These are phyloP conservation scores for Rhododendron mucronatum DNA, from an alignment of 148 eudicot genomes.

Conservation along the genomic window DNA sequence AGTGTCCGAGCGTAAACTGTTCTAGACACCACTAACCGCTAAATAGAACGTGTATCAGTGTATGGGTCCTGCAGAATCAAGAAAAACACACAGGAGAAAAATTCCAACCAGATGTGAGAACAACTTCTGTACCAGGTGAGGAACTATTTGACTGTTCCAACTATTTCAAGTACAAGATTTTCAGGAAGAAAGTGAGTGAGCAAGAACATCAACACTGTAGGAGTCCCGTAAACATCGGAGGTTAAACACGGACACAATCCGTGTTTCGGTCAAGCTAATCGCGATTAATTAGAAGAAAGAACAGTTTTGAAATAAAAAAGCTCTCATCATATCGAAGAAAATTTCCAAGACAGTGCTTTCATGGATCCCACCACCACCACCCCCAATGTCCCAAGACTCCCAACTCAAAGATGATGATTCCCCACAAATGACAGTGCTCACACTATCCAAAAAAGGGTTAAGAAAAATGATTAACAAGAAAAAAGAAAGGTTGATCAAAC, in stretches of 20 bases:
- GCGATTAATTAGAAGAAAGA: not conserved
- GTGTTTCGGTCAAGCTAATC: not conserved
- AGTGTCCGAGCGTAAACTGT: not conserved
- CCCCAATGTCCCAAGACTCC: not conserved
- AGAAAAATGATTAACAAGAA: not conserved
- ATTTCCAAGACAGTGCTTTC: not conserved
- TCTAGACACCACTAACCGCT: not conserved
- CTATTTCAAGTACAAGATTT: not conserved
- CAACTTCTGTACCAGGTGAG: not conserved
- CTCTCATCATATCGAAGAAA: slow-evolving; percentile 6
- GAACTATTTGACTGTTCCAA: not conserved
- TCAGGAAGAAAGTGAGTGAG: not conserved
- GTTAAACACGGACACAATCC: not conserved
- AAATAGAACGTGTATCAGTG: not conserved
- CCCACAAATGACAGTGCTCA: not conserved
- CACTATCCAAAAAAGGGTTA: slow-evolving; percentile 1
- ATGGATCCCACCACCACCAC: slow-evolving; percentile 18
- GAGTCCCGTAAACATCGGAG: not conserved
- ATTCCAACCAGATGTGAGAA: not conserved
- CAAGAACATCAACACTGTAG: not conserved
- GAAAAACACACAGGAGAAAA: not conserved
- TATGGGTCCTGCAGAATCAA: not conserved
- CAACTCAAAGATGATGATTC: not conserved
- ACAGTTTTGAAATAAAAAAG: not conserved
- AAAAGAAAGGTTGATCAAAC: not conserved